phyloP scores from a whole-genome alignment of 2,329 filamentous ascomycete genomes.

The Nigrospora osmanthi region DNA sequence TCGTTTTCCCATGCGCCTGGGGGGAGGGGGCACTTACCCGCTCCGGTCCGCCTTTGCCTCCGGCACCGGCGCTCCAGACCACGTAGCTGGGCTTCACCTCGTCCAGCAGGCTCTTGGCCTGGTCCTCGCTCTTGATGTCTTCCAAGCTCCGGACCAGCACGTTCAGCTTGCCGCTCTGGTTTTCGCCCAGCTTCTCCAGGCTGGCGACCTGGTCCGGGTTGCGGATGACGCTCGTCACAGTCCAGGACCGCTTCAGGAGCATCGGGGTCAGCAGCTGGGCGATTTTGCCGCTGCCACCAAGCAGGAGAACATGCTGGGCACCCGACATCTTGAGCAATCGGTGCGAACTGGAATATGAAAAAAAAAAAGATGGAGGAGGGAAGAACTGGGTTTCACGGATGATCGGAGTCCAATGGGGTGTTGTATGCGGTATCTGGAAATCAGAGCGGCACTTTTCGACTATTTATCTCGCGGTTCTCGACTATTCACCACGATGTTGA shows the following conservation, averaged over 20 bases:
- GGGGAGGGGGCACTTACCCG: conserved; percentile 27
- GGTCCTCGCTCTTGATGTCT: conserved; percentile 55
- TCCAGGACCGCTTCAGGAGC: conserved; percentile 66
- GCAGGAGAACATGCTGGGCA: conserved; percentile 52
- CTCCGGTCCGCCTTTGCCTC: conserved; percentile 49
- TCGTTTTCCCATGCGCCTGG: not conserved
- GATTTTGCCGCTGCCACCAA: conserved; percentile 78
- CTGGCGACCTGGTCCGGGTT: conserved; percentile 57
- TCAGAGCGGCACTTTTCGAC: too few species aligned
- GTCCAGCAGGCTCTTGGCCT: conserved; percentile 56
- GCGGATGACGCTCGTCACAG: conserved; percentile 72
- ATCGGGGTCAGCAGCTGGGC: conserved; percentile 68
- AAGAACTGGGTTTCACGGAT: too few species aligned
- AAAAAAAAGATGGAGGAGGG: too few species aligned
- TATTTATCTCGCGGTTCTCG: too few species aligned
- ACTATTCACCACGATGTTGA: too few species aligned
- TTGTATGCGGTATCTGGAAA: too few species aligned
- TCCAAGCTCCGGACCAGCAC: conserved; percentile 66
- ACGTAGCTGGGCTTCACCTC: conserved; percentile 57
- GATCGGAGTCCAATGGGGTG: too few species aligned
- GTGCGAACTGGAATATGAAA: too few species aligned
- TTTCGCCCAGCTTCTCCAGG: conserved; percentile 54
- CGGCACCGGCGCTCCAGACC: conserved; percentile 60
- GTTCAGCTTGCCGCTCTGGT: conserved; percentile 54
- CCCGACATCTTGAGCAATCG: too few species aligned